Evolutionary conservation across 2,329 filamentous ascomycete genomes (phyloP), one percentile per base, ranked within the genome.

Genomic region (Rugonectria rugulosa): DNA sequence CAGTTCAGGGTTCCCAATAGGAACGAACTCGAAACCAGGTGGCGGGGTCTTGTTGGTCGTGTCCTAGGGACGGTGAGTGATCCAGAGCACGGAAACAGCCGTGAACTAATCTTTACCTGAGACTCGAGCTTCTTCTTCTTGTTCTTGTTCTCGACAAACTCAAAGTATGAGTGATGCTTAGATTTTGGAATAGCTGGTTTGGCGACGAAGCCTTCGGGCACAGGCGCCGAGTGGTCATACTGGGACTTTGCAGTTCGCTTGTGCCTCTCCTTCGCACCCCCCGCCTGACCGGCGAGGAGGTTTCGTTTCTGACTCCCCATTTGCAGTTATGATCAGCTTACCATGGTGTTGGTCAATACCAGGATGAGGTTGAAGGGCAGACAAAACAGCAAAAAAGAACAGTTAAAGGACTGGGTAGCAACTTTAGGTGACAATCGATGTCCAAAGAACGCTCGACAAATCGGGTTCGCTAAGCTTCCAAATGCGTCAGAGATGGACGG

Each of bases 41-140:
- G 85, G 85, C 12, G 86, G 84, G 2, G 72, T 72, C 45, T 70
- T 73, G 32, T 79, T 67, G 59, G 76, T 78, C 17, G 82, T 86
- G 54, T 83, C 76, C 85, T 88, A 65, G 31, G 61, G 45, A 52
- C 53, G 55, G 57, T 68, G 62, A 73, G 73, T 66, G 53, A 66
- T 62, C 58, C 52, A 64, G 59, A 55, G 52, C 56, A 47, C 42
- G 42, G 45, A 14, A 32, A 14, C 53, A 47, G 60, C 68, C 59
- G 49, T 57, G n/a, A n/a, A n/a, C n/a, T n/a, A n/a, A n/a, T 62
- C 53, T 67, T 48, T 81, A 87, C 86, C 82, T 86, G 64, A 60
- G 81, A 81, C 67, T 88, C 84, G 45, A 88, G 78, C 66, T 85
- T 88, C 73, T 84, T 84, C 70, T 86, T 88, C 68, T 82, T 85